Conservation (phyloP, 306 rosid species). For the Malus orientalis region DNA sequence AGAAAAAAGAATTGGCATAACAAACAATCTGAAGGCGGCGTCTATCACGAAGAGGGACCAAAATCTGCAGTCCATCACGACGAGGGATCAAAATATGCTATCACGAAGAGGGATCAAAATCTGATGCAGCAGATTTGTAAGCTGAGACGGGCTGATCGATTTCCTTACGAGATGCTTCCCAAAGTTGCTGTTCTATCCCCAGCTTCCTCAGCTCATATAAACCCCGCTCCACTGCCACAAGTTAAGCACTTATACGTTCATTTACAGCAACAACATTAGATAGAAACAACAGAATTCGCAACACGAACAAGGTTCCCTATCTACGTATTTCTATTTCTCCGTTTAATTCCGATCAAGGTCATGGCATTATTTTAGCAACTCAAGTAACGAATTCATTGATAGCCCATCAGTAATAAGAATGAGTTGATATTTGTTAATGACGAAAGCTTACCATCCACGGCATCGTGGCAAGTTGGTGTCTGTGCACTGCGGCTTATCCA, state of each 20-base stretch:
- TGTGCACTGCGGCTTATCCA: slow-evolving; percentile 78
- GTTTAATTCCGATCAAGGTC: not conserved
- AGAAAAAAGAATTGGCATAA: slow-evolving; percentile 24
- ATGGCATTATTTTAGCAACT: not conserved
- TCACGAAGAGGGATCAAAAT: slow-evolving; percentile 36
- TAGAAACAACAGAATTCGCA: not conserved
- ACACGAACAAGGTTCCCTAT: not conserved
- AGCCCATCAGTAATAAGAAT: not conserved
- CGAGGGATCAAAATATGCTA: slow-evolving; percentile 32
- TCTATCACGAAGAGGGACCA: slow-evolving; percentile 5
- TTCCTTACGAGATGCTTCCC: slow-evolving; percentile 97
- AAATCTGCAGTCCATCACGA: not conserved
- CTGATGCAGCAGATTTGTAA: slow-evolving; percentile 40
- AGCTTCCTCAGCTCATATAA: slow-evolving; percentile 84
- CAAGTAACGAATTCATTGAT: not conserved
- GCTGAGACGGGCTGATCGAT: slow-evolving; percentile 50
- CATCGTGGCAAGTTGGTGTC: slow-evolving; percentile 83
- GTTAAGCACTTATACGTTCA: not conserved
- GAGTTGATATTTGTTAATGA: not conserved
- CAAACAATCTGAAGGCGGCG: slow-evolving; percentile 5
- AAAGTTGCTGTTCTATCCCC: slow-evolving; percentile 85
- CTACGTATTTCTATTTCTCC: not conserved
- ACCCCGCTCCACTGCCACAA: slow-evolving; percentile 77
- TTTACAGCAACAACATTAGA: slow-evolving; percentile 1
- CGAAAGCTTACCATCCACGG: slow-evolving; percentile 74